phyloP scores from a whole-genome alignment of 805 yeast genomes.

The Wickerhamomyces rabaulensis region DNA sequence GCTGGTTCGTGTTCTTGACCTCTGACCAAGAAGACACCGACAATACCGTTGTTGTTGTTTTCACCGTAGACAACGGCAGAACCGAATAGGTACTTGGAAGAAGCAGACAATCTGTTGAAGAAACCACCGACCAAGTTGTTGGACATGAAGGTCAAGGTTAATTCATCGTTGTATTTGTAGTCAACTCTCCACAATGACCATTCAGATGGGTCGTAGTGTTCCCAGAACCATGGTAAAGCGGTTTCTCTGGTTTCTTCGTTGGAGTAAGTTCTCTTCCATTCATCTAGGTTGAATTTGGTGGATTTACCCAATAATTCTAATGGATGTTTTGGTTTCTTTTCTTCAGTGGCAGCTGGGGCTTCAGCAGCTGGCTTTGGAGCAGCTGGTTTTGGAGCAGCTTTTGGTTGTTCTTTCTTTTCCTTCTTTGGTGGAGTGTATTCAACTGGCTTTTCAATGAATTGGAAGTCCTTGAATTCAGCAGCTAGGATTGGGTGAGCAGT shows the following conservation, averaged over 20 bases:
- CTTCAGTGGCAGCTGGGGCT: no score
- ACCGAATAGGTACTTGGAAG: constrained; percentile 93
- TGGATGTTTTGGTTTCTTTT: constrained; percentile 88
- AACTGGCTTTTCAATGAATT: constrained; percentile 60
- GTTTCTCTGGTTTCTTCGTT: constrained; percentile 94
- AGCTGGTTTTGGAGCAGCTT: constrained; percentile 26
- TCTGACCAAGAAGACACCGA: constrained; percentile 92
- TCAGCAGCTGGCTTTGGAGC: constrained; percentile 33
- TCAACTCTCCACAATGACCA: constrained; percentile 94
- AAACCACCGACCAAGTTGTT: constrained; percentile 97
- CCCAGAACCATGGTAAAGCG: constrained; percentile 99
- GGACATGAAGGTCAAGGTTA: constrained; percentile 96
- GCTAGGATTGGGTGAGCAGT: constrained; percentile 40
- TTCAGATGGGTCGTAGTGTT: constrained; percentile 84
- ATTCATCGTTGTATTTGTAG: constrained; percentile 97
- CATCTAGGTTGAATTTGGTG: constrained; percentile 65
- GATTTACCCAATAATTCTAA: constrained; percentile 77
- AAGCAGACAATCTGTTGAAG: constrained; percentile 90
- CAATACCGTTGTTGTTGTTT: constrained; percentile 96
- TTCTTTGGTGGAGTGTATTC: constrained; percentile 74
- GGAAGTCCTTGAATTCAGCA: constrained; percentile 43
- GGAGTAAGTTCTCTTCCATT: constrained; percentile 95
- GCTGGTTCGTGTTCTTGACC: constrained; percentile 92
- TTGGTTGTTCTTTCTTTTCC: constrained; percentile 40
- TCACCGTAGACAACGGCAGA: constrained; percentile 94